Evolutionary conservation across 2,329 filamentous ascomycete species (phyloP).

Genomic region (Biscogniauxia mediterranea): DNA sequence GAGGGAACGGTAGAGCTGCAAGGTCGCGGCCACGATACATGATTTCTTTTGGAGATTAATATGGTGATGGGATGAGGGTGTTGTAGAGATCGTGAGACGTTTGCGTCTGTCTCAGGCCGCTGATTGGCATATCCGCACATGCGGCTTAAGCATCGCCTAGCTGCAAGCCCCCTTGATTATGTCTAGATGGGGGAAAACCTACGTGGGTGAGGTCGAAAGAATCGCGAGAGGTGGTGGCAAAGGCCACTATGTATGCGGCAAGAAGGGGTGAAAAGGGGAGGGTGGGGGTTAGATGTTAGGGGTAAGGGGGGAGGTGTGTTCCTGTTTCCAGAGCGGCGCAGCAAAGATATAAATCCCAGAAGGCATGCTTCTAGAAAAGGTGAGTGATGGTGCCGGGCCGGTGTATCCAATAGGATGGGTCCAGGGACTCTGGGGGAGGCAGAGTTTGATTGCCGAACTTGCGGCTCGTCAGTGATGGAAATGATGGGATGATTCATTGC

Average conservation of each 20-base stretch:
- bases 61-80: background rate
- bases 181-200: background rate
- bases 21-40: background rate
- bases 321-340: slow-evolving; percentile 17
- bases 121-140: slow-evolving; percentile 4
- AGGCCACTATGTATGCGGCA: background rate
- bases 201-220: slow-evolving; percentile 3
- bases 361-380: slow-evolving; percentile 6
- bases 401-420: slow-evolving; percentile 10
- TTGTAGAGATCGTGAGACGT: background rate
- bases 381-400: slow-evolving; percentile 1
- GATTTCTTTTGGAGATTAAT: background rate
- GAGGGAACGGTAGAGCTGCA: background rate
- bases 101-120: background rate
- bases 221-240: background rate
- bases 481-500: background rate
- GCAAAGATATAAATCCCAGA: slow-evolving; percentile 5
- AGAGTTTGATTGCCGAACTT: slow-evolving; percentile 10
- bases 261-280: slow-evolving; percentile 1
- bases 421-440: slow-evolving; percentile 12
- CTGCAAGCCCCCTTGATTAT: slow-evolving; percentile 2
- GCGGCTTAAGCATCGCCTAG: background rate
- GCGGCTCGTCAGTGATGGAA: slow-evolving; percentile 4
- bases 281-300: no score
- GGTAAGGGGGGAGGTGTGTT: slow-evolving; percentile 4